Conservation (phyloP, 2,329 filamentous ascomycete species). For the Arthrobotrys entomopaga region DNA sequence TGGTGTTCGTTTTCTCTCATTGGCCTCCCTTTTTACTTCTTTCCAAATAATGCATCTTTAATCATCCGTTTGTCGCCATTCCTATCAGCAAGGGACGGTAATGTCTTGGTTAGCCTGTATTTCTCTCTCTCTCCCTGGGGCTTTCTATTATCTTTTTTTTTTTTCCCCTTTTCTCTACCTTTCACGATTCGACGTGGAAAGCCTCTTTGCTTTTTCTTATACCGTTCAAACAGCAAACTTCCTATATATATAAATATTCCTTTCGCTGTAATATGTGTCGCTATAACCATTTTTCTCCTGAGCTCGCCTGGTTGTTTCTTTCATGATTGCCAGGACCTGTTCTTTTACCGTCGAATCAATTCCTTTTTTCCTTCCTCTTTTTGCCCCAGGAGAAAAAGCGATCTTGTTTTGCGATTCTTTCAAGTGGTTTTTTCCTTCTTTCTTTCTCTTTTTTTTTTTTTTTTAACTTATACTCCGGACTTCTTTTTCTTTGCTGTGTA, state of each 20-base stretch:
- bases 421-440: conserved; percentile 2
- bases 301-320: too few species aligned
- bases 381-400: conserved; percentile 58
- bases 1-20: not conserved
- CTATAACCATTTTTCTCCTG: conserved; percentile 59
- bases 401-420: conserved; percentile 55
- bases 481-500: conserved; percentile 7
- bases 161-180: not conserved
- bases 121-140: conserved; percentile 43
- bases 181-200: conserved; percentile 52
- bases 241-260: conserved; percentile 56
- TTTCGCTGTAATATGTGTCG: conserved; percentile 62
- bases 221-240: conserved; percentile 18
- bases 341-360: conserved; percentile 49
- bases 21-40: conserved; percentile 16
- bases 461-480: not conserved
- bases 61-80: conserved; percentile 44
- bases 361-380: conserved; percentile 53
- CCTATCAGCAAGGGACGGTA: conserved; percentile 48
- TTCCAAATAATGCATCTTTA: conserved; percentile 54
- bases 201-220: conserved; percentile 22
- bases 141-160: conserved; percentile 37
- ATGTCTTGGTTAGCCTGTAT: conserved; percentile 55
- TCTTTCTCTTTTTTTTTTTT: conserved; percentile 7
- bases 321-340: too few species aligned